phyloP scores from a whole-genome alignment of 148 eudicot genomes.

The Diospyros kaki region DNA sequence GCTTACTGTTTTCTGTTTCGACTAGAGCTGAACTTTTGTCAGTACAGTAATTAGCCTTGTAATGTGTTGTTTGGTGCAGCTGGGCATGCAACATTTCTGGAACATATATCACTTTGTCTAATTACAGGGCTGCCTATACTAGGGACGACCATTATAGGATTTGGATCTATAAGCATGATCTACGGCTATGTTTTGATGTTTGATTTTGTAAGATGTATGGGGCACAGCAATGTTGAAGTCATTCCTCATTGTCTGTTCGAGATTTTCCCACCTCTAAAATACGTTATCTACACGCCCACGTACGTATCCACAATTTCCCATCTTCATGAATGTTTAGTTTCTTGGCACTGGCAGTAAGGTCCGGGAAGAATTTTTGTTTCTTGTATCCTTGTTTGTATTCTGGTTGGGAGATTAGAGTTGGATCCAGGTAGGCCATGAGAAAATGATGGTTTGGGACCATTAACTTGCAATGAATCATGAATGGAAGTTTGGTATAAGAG shows the following conservation, averaged over 20 bases:
- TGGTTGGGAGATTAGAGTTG: too few species aligned
- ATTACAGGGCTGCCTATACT: constrained; percentile 36
- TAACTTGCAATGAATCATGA: too few species aligned
- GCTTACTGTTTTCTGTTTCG: too few species aligned
- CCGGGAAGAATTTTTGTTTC: background rate
- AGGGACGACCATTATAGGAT: constrained; percentile 41
- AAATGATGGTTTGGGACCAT: too few species aligned
- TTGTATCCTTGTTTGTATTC: too few species aligned
- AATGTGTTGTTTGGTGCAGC: constrained; percentile 33
- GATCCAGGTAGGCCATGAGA: too few species aligned
- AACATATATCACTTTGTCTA: constrained; percentile 38
- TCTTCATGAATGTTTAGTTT: background rate
- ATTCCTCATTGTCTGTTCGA: constrained; percentile 39
- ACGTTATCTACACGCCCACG: constrained; percentile 49
- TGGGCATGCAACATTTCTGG: constrained; percentile 53
- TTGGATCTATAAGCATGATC: constrained; percentile 44
- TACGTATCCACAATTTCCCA: constrained; percentile 18
- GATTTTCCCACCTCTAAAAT: constrained; percentile 31
- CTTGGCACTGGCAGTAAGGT: background rate
- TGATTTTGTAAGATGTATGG: constrained; percentile 52
- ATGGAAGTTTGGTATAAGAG: too few species aligned
- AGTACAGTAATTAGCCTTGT: background rate
- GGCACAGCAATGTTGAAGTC: constrained; percentile 47
- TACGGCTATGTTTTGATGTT: constrained; percentile 42
- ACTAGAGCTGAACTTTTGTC: too few species aligned